Evolutionary conservation across 2,329 filamentous ascomycete species (phyloP).

Genomic region (Diaporthe capsici): DNA sequence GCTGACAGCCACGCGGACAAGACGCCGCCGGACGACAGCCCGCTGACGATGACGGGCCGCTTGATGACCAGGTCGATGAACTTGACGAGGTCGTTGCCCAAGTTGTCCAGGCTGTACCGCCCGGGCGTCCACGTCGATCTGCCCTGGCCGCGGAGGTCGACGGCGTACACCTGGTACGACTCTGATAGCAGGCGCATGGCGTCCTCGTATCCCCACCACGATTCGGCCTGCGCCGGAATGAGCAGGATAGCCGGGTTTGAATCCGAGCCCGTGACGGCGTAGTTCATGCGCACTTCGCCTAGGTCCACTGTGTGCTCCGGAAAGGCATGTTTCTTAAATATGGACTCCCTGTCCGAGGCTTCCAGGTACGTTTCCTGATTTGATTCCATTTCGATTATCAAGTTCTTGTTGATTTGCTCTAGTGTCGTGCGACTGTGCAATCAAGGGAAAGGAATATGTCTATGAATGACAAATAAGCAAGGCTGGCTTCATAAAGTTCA

Average conservation of each 20-base stretch:
- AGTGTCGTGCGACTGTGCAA: background rate
- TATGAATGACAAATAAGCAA: background rate
- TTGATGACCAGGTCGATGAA: conserved; percentile 42
- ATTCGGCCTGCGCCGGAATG: conserved; percentile 42
- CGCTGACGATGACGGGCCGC: conserved; percentile 41
- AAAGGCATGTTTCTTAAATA: conserved; percentile 41
- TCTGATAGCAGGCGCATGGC: conserved; percentile 41
- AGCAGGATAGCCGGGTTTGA: conserved; percentile 41
- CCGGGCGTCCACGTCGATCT: conserved; percentile 43
- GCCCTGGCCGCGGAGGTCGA: conserved; percentile 43
- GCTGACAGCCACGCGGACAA: conserved; percentile 43
- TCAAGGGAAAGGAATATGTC: background rate
- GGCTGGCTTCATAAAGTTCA: background rate
- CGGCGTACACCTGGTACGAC: conserved; percentile 43
- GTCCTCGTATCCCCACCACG: conserved; percentile 43
- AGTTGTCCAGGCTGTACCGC: conserved; percentile 43
- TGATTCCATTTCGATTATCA: background rate
- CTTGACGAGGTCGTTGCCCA: conserved; percentile 43
- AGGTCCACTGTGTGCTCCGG: conserved; percentile 42
- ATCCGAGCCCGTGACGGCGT: conserved; percentile 37
- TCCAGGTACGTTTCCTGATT: conserved; percentile 27
- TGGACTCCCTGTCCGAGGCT: conserved; percentile 29
- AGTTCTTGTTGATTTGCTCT: too few relatives aligned
- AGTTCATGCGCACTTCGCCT: conserved; percentile 44
- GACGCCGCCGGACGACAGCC: conserved; percentile 43